These are phyloP conservation scores for Colletotrichum salicis DNA, from an alignment of 2,329 filamentous ascomycete species.

Conservation along the genomic window DNA sequence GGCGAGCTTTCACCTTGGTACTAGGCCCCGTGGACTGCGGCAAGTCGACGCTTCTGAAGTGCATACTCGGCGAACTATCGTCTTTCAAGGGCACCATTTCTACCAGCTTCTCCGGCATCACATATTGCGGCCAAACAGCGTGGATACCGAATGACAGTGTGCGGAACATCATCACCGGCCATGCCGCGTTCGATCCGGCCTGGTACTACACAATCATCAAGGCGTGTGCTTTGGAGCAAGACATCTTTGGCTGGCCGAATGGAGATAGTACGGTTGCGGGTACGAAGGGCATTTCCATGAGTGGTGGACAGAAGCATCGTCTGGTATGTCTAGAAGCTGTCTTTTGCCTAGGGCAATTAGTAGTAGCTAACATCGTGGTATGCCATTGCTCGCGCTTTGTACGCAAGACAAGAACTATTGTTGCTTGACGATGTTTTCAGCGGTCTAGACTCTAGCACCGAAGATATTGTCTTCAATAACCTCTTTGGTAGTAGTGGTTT, in stretches of 20 bases:
- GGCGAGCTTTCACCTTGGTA: conserved; percentile 39
- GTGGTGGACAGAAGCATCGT: conserved; percentile 50
- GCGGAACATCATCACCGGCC: conserved; percentile 46
- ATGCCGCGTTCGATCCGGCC: conserved; percentile 39
- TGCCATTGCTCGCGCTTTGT: conserved; percentile 44
- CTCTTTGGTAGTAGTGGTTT: conserved; percentile 41
- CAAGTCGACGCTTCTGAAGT: conserved; percentile 47
- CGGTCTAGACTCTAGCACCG: conserved; percentile 44
- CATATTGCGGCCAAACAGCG: conserved; percentile 41
- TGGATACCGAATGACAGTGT: conserved; percentile 46
- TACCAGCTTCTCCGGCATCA: conserved; percentile 38
- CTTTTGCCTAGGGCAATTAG: accelerated
- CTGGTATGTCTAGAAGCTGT: conserved; percentile 29
- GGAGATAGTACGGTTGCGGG: conserved; percentile 49
- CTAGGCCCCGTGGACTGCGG: conserved; percentile 50
- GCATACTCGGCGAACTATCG: conserved; percentile 43
- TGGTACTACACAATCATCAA: conserved; percentile 47
- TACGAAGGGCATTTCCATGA: conserved; percentile 49
- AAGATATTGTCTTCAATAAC: conserved; percentile 39
- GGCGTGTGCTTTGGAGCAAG: conserved; percentile 47
- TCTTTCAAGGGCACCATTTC: conserved; percentile 31
- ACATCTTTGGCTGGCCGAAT: conserved; percentile 42
- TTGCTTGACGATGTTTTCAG: conserved; percentile 48
- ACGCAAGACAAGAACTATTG: conserved; percentile 39
- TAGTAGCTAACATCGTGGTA: not conserved